These are phyloP conservation scores for Panellus pusillus DNA, from an alignment of 768 basidiomycete species.

Conservation along the genomic window DNA sequence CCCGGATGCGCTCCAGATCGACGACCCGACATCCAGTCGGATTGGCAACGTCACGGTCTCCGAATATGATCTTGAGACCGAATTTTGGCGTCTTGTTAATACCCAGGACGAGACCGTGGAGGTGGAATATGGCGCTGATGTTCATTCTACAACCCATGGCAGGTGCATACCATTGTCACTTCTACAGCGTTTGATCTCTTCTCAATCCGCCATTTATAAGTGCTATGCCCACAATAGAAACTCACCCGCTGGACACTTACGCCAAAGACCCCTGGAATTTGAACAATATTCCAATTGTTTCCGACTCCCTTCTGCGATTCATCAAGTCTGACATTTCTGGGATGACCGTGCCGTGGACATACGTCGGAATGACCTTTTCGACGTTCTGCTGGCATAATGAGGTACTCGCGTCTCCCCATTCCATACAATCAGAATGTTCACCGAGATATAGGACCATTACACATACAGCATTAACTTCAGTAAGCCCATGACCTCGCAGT, in stretches of 20 bases:
- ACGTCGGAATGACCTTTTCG: constrained; percentile 98
- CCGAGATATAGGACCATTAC: constrained; percentile 78
- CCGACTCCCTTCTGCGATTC: constrained; percentile 90
- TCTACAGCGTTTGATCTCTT: not conserved
- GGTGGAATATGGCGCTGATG: constrained; percentile 98
- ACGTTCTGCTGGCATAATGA: constrained; percentile 99
- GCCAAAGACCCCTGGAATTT: constrained; percentile 95
- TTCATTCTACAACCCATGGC: constrained; percentile 96
- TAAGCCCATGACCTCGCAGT: constrained; percentile 40
- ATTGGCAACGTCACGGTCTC: constrained; percentile 68
- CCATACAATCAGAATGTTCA: constrained; percentile 20
- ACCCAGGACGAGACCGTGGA: constrained; percentile 89
- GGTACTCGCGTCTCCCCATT: constrained; percentile 41
- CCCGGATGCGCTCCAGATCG: constrained; percentile 32
- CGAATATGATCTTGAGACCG: constrained; percentile 89
- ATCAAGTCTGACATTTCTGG: constrained; percentile 99
- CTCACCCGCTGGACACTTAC: constrained; percentile 84
- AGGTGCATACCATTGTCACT: constrained; percentile 55
- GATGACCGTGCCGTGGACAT: constrained; percentile 99
- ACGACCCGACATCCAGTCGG: constrained; percentile 54
- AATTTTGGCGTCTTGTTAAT: constrained; percentile 97
- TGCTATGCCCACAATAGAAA: constrained; percentile 94
- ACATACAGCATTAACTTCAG: constrained; percentile 95
- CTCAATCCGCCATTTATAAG: constrained; percentile 39
- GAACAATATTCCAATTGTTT: constrained; percentile 93